These are phyloP conservation scores for Suillus lakei DNA, from an alignment of 768 basidiomycete genomes.

Conservation along the genomic window DNA sequence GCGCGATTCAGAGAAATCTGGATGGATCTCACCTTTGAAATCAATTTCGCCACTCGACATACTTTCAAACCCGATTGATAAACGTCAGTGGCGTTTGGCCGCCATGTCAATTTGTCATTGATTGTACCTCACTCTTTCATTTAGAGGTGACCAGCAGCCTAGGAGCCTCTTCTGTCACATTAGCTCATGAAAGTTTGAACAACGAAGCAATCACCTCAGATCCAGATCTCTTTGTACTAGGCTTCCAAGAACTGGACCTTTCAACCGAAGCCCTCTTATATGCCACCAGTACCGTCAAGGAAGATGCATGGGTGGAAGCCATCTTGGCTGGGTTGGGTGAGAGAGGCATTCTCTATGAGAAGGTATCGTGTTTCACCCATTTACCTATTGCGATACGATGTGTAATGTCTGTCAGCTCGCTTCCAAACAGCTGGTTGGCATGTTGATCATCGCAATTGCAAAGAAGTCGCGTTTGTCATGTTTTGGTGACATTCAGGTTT, in stretches of 20 bases:
- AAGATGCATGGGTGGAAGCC: slow-evolving; percentile 74
- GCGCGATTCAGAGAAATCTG: slow-evolving; percentile 7
- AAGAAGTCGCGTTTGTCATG: slow-evolving; percentile 53
- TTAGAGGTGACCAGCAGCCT: slow-evolving; percentile 17
- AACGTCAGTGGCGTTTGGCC: slow-evolving; percentile 21
- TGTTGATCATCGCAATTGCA: slow-evolving; percentile 73
- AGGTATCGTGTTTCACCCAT: slow-evolving; percentile 44
- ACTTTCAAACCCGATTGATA: slow-evolving; percentile 23
- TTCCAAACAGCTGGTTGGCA: slow-evolving; percentile 84
- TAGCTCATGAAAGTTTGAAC: background rate
- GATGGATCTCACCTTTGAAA: slow-evolving; percentile 40
- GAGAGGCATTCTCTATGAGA: slow-evolving; percentile 64
- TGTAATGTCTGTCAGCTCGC: slow-evolving; percentile 49
- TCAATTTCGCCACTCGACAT: slow-evolving; percentile 40
- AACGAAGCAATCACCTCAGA: slow-evolving; percentile 37
- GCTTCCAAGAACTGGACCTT: slow-evolving; percentile 81
- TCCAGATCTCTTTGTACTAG: slow-evolving; percentile 75
- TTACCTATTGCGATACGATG: background rate
- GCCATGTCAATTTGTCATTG: background rate
- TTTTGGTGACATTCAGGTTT: slow-evolving; percentile 58
- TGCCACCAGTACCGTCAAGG: slow-evolving; percentile 59
- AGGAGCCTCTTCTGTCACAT: slow-evolving; percentile 15
- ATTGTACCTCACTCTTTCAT: background rate
- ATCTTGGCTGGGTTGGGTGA: slow-evolving; percentile 75
- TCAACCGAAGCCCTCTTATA: slow-evolving; percentile 82